These are phyloP conservation scores for Astraeus odoratus DNA, from an alignment of 768 basidiomycete species.

Conservation along the genomic window DNA sequence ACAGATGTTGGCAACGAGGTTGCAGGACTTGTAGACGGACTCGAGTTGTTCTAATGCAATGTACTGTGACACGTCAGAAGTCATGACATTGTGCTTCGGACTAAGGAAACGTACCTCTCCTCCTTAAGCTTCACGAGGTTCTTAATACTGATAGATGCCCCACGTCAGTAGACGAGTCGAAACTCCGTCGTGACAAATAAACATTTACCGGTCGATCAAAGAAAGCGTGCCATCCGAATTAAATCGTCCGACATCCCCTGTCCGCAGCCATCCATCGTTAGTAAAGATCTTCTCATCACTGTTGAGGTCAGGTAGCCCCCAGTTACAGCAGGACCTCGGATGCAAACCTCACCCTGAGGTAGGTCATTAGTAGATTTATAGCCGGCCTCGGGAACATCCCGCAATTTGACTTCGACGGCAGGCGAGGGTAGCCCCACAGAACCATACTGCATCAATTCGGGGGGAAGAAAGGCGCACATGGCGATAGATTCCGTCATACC, in stretches of 20 bases:
- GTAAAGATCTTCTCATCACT: conserved; percentile 78
- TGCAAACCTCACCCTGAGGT: conserved; percentile 82
- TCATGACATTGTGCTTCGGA: neutral
- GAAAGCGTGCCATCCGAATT: conserved; percentile 85
- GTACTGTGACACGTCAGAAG: conserved; percentile 58
- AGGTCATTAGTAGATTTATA: conserved; percentile 69
- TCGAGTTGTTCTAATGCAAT: conserved; percentile 90
- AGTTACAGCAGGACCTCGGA: conserved; percentile 82
- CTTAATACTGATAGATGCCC: conserved; percentile 50
- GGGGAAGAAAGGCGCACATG: conserved; percentile 85
- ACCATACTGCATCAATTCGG: conserved; percentile 69
- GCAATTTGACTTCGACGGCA: conserved; percentile 81
- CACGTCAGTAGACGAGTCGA: conserved; percentile 1
- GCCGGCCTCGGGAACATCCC: conserved; percentile 78
- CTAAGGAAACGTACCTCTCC: conserved; percentile 53
- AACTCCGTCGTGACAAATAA: neutral
- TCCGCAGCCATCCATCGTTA: conserved; percentile 87
- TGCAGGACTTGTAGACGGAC: conserved; percentile 79
- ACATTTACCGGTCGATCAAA: conserved; percentile 79
- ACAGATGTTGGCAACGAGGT: conserved; percentile 74
- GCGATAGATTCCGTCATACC: conserved; percentile 96
- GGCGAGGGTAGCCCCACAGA: conserved; percentile 84
- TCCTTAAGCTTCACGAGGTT: conserved; percentile 81
- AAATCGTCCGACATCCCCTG: conserved; percentile 94
- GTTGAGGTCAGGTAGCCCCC: conserved; percentile 89